phyloP scores from a whole-genome alignment of 78 protist species.

The Fonticula alba region DNA sequence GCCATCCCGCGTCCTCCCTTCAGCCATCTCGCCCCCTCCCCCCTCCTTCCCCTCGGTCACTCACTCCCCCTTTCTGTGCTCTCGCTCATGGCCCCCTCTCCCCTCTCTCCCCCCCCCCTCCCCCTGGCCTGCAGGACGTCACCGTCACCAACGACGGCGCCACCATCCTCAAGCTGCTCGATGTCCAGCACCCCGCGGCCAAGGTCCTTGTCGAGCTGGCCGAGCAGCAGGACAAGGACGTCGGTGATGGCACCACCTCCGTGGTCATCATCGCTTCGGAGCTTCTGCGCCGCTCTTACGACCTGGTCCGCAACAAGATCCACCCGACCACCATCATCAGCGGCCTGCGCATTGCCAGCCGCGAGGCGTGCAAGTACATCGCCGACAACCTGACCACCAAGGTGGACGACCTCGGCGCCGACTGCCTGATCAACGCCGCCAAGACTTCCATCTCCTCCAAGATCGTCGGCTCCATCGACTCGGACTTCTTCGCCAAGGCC shows the following conservation, averaged over 20 bases:
- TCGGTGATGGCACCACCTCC: conserved; percentile 95
- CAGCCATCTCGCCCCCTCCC: too few relatives aligned
- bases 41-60: too few relatives aligned
- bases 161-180: conserved; percentile 74
- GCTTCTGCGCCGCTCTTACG: conserved; percentile 79
- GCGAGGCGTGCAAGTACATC: conserved; percentile 74
- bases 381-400: conserved; percentile 22
- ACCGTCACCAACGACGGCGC: conserved; percentile 88
- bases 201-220: conserved; percentile 80
- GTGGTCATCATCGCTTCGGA: conserved; percentile 97
- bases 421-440: conserved; percentile 71
- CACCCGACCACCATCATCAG: conserved; percentile 95
- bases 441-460: conserved; percentile 90
- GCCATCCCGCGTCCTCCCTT: too few relatives aligned
- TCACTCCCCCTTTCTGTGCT: too few relatives aligned
- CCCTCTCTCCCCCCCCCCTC: too few relatives aligned
- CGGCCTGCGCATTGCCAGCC: conserved; percentile 83
- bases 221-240: conserved; percentile 77
- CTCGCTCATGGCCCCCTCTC: too few relatives aligned
- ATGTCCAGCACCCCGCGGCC: conserved; percentile 94
- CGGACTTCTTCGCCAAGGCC: conserved; percentile 78
- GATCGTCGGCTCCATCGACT: conserved; percentile 61
- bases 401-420: conserved; percentile 59
- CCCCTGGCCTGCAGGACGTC: conserved; percentile 34
- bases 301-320: conserved; percentile 61